Conservation (phyloP, 2,329 filamentous ascomycete genomes). For the Clarireedia hainanense region DNA sequence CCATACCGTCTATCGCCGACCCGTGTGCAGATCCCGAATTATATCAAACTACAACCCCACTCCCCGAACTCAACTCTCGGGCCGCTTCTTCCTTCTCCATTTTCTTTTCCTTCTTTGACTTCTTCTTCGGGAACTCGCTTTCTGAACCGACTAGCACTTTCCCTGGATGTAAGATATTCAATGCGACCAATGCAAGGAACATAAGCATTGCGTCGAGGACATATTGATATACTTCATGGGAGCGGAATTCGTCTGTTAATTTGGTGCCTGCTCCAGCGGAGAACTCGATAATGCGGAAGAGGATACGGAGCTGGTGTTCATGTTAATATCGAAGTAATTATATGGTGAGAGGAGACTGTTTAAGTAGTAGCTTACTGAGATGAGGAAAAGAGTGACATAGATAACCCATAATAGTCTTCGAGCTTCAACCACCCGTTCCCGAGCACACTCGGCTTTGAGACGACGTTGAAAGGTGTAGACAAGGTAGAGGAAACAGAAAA, state of each 20-base stretch:
- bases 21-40: too few species aligned
- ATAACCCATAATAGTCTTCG: constrained; percentile 34
- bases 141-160: constrained; percentile 37
- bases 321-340: constrained; percentile 22
- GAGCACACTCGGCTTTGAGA: background rate
- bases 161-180: constrained; percentile 42
- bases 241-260: constrained; percentile 30
- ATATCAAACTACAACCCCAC: background rate
- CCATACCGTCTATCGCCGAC: too few species aligned
- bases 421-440: background rate
- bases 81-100: background rate
- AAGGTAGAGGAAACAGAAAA: constrained; percentile 26
- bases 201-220: constrained; percentile 48
- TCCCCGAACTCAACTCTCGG: background rate
- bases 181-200: constrained; percentile 36
- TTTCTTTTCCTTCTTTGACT: background rate
- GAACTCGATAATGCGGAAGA: constrained; percentile 53
- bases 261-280: constrained; percentile 40
- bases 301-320: constrained; percentile 38
- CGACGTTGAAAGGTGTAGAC: background rate
- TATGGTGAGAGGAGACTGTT: constrained; percentile 13
- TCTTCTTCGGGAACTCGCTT: constrained; percentile 37
- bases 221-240: constrained; percentile 45
- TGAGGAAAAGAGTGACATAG: constrained; percentile 32
- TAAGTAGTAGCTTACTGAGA: constrained; percentile 31